Conservation (phyloP, 495 filamentous ascomycete genomes). For the Pseudomonodictys pantanalensis region DNA sequence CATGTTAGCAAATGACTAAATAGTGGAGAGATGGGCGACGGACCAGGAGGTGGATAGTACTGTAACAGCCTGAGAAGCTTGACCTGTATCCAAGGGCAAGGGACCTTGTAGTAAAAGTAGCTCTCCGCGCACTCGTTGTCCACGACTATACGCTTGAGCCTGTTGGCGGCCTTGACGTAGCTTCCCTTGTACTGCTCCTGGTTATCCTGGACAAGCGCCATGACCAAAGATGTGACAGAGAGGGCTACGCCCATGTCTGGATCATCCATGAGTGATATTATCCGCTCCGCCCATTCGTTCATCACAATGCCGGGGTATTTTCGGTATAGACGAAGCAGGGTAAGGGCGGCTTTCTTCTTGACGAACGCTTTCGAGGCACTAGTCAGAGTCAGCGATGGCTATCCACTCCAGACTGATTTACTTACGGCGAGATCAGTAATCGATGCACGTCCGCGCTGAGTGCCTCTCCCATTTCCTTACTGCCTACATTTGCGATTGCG, state of each 20-base stretch:
- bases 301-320: conserved; percentile 92
- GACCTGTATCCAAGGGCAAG: conserved; percentile 97
- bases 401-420: conserved; percentile 11
- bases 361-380: conserved; percentile 97
- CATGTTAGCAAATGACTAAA: not conserved
- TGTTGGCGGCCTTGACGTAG: conserved; percentile 87
- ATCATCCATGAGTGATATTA: conserved; percentile 98
- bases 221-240: conserved; percentile 93
- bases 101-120: conserved; percentile 98
- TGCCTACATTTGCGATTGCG: conserved; percentile 96
- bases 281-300: conserved; percentile 93
- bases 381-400: not conserved
- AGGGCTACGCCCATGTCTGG: conserved; percentile 89
- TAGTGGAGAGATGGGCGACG: conserved; percentile 22
- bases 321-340: conserved; percentile 90
- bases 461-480: conserved; percentile 95
- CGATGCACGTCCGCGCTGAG: conserved; percentile 90
- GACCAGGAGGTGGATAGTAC: conserved; percentile 95
- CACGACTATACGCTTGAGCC: conserved; percentile 82
- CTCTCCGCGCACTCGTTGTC: conserved; percentile 83
- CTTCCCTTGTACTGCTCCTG: conserved; percentile 89
- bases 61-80: conserved; percentile 88
- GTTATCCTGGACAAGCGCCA: conserved; percentile 91
- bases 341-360: conserved; percentile 98
- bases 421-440: conserved; percentile 91